These are phyloP conservation scores for Dendrobium officinale DNA, from an alignment of 106 monocot genomes.

Conservation along the genomic window DNA sequence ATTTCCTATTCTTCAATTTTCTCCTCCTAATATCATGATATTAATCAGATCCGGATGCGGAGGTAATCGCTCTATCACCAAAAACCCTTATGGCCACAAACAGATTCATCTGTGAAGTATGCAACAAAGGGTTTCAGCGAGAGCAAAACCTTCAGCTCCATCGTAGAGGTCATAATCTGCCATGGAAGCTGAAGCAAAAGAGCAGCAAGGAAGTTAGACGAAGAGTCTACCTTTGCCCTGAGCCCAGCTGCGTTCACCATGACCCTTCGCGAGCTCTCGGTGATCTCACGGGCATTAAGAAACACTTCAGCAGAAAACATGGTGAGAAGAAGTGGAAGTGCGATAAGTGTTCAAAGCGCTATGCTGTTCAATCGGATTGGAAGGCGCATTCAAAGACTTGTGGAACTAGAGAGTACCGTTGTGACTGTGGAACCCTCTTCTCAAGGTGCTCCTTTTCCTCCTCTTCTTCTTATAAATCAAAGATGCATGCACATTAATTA, in stretches of 20 bases:
- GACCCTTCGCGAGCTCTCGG: slow-evolving; percentile 89
- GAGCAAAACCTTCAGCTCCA: slow-evolving; percentile 35
- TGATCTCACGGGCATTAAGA: slow-evolving; percentile 97
- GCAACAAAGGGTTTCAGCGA: slow-evolving; percentile 28
- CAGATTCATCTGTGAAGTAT: slow-evolving; percentile 28
- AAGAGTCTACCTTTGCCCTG: slow-evolving; percentile 80
- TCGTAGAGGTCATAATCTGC: slow-evolving; percentile 28
- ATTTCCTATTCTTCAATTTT: not conserved
- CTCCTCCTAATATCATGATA: not conserved
- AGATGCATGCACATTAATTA: no score
- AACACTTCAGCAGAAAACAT: slow-evolving; percentile 95
- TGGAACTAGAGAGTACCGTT: slow-evolving; percentile 90
- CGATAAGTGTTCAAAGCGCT: slow-evolving; percentile 91
- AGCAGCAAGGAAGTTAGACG: slow-evolving; percentile 10
- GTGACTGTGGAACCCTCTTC: slow-evolving; percentile 99
- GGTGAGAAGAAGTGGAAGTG: slow-evolving; percentile 99
- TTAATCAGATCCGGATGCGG: slow-evolving; percentile 26
- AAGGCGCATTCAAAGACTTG: slow-evolving; percentile 97
- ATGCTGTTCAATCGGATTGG: slow-evolving; percentile 97
- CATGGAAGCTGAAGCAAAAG: slow-evolving; percentile 24
- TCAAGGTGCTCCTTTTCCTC: slow-evolving; percentile 43
- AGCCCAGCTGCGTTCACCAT: slow-evolving; percentile 88
- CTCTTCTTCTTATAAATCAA: not conserved
- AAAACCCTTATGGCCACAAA: slow-evolving; percentile 31
- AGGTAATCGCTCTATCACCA: slow-evolving; percentile 27